A percentile compares a stretch with the other conserved stretches of the same genome.
These are phyloP conservation scores for Lactarius deliciosus DNA, from an alignment of 768 basidiomycete species.

Conservation along the genomic window DNA sequence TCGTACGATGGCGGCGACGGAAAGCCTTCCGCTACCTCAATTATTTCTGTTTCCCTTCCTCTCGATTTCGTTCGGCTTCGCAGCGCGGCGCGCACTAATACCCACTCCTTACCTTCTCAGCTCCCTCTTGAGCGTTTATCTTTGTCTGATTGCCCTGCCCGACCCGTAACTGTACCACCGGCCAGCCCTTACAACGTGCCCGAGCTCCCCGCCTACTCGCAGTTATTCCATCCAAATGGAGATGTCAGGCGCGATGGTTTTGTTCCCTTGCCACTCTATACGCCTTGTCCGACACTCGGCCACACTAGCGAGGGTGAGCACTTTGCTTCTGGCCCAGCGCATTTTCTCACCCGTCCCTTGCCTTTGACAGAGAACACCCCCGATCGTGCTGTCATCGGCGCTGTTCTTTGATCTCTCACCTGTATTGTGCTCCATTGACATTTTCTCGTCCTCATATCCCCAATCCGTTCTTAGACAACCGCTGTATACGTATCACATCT, in stretches of 20 bases:
- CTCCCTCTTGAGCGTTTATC: constrained; percentile 25
- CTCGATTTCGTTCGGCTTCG: constrained; percentile 49
- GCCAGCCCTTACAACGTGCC: constrained; percentile 32
- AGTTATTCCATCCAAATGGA: constrained; percentile 72
- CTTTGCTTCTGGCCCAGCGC: not conserved
- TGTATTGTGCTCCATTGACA: not conserved
- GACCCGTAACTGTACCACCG: constrained; percentile 13
- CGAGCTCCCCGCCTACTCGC: constrained; percentile 71
- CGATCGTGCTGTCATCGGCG: not conserved
- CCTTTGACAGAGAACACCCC: not conserved
- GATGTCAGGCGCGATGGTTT: constrained; percentile 69
- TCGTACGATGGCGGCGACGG: constrained; percentile 17
- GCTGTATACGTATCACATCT: constrained; percentile 19
- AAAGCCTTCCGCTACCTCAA: constrained; percentile 27
- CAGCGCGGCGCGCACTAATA: constrained; percentile 32
- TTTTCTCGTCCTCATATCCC: not conserved
- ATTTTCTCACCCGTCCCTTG: not conserved
- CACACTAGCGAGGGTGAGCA: constrained; percentile 4
- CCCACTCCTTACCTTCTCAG: constrained; percentile 27
- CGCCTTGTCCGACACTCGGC: constrained; percentile 36
- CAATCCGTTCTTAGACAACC: constrained; percentile 4
- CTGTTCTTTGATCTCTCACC: not conserved
- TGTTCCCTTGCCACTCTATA: constrained; percentile 63
- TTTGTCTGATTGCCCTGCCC: constrained; percentile 17
- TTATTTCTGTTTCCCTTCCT: constrained; percentile 46